Base-by-base conservation (phyloP, 2,329 filamentous ascomycete genomes). In the Nemania sp. region DNA sequence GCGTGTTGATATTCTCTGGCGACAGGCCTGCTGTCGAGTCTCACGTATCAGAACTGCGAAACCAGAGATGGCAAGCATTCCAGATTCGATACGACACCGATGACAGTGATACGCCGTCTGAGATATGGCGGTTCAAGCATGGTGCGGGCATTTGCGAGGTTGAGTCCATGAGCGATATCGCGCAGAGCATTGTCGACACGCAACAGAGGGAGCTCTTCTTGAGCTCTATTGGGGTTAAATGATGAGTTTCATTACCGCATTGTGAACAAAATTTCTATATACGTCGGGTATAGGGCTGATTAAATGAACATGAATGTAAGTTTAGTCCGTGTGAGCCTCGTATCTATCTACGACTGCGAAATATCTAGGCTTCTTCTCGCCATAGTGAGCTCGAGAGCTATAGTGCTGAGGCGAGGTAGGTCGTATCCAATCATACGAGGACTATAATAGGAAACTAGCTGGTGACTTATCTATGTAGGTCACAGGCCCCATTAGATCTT, bases 61-160 rank as follows among this genome's bases (percentile, higher is more conserved):
- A 34, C 17, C 59, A 63, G 22, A 55, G 44, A 22, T 63, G 62
- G 60, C 61, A 62, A 47, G 62, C 61, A 7, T 63, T 64, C 26
- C 59, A 64, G 52, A 36, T 63, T 9, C 46, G 62, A 26, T 63
- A 57, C 19, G 61, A 63, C 19, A 56, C 45, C 14, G 57, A 55
- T 4, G 58, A 60, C 33, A 39, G 15, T n/a, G 43, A 26, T 0
- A 28, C 8, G 12, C 42, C 20, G 5, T 40, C 39, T 20, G 48
- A 45, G 23, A 26, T 33, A 12, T 59, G 61, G 61, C 24, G n/a
- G 12, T 62, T 64, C 33, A 55, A 44, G 12, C 62, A 62, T 43
- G 59, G 47, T 9, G 14, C 26, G 14, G 59, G 56, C 4, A 62
- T 62, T 33, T 14, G 50, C 3, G 61, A 63, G 31, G 61, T 60